phyloP scores from a whole-genome alignment of 495 filamentous ascomycete genomes.

The Chaetomidium leptoderma region DNA sequence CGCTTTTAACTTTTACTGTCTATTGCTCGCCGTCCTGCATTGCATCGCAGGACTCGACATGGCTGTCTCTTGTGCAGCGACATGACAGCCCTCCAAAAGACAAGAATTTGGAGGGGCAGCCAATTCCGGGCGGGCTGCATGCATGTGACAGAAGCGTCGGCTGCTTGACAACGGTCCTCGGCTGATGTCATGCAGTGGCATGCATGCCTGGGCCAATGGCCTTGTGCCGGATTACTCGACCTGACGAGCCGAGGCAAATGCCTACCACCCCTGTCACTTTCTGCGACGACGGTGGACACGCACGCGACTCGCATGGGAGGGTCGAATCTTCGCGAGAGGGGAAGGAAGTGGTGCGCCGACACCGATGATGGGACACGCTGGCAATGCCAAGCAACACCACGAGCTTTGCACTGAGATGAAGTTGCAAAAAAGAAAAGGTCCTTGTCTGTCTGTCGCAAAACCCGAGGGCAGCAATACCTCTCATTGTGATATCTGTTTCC shows the following conservation, averaged over 20 bases:
- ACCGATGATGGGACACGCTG: too few relatives aligned
- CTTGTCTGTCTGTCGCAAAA: neutral
- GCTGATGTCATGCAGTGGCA: conserved; percentile 32
- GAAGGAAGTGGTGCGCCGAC: neutral
- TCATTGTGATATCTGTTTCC: neutral
- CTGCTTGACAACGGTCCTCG: conserved; percentile 11
- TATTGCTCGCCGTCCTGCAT: too few relatives aligned
- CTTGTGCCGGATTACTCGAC: conserved; percentile 7
- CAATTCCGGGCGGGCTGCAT: neutral
- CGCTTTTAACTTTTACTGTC: too few relatives aligned
- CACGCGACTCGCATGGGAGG: neutral
- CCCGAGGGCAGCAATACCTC: neutral
- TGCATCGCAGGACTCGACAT: too few relatives aligned
- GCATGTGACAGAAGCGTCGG: conserved; percentile 7
- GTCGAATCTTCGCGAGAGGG: neutral
- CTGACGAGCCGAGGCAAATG: conserved; percentile 16
- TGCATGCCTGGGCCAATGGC: conserved; percentile 4
- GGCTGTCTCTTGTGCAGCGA: too few relatives aligned
- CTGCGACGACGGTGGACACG: neutral
- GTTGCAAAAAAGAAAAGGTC: too few relatives aligned
- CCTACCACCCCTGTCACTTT: neutral
- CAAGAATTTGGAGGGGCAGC: neutral
- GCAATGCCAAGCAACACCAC: too few relatives aligned
- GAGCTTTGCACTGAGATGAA: too few relatives aligned
- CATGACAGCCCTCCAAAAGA: too few relatives aligned